Conservation (phyloP, 352 stramenopile species). For the Globisporangium alternatum region DNA sequence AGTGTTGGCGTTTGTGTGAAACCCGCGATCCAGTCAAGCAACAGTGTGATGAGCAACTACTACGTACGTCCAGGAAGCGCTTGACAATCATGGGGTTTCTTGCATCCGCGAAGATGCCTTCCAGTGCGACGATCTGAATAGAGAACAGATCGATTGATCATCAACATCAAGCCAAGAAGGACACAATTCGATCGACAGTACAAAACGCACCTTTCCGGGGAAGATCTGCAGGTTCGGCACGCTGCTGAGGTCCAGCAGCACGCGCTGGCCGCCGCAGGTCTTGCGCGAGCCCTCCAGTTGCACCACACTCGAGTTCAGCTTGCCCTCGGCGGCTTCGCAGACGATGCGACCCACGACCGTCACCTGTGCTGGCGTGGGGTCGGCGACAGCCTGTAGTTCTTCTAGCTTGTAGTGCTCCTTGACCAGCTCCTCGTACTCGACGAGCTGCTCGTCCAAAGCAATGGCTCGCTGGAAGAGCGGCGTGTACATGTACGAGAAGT, state of each 20-base stretch:
- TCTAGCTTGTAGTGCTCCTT: conserved; percentile 63
- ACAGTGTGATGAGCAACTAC: neutral
- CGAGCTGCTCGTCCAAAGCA: conserved; percentile 72
- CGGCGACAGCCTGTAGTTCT: conserved; percentile 60
- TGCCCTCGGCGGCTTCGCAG: conserved; percentile 80
- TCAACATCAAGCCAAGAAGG: neutral
- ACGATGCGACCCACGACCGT: conserved; percentile 81
- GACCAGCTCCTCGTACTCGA: conserved; percentile 73
- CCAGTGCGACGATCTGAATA: conserved; percentile 71
- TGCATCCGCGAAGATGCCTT: conserved; percentile 70
- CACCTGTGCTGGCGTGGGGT: conserved; percentile 71
- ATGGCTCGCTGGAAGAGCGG: conserved; percentile 73
- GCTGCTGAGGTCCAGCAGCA: conserved; percentile 69
- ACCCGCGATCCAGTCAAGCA: neutral
- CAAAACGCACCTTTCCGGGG: conserved; percentile 62
- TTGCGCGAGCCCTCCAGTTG: conserved; percentile 82
- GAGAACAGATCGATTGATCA: conserved; percentile 7
- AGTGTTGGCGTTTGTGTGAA: neutral
- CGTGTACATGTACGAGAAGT: conserved; percentile 83
- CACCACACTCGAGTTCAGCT: conserved; percentile 79
- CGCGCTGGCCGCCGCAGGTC: conserved; percentile 75
- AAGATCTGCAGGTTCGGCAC: conserved; percentile 79
- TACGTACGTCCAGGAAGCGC: conserved; percentile 64
- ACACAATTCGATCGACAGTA: neutral
- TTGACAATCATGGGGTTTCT: conserved; percentile 76